A percentile compares a stretch with the other conserved stretches of the same genome.
Conservation (phyloP, 768 basidiomycete genomes). For the Auricularia sp. region DNA sequence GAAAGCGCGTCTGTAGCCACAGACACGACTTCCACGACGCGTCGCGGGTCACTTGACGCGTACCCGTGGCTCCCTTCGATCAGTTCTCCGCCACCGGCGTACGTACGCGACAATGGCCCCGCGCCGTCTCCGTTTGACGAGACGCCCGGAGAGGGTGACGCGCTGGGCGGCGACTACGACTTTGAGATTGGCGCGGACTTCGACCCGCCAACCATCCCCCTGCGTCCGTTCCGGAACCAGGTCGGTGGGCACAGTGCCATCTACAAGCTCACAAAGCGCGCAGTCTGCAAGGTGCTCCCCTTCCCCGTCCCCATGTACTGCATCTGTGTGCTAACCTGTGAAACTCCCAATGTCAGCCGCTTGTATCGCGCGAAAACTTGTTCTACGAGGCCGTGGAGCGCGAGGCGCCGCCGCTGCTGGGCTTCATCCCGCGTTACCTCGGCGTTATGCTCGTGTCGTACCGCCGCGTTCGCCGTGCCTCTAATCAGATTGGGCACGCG, state of each 20-base stretch:
- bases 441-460: constrained; percentile 99
- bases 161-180: constrained; percentile 17
- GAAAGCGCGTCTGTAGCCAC: constrained; percentile 8
- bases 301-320: not conserved
- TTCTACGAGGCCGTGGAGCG: constrained; percentile 97
- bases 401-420: constrained; percentile 83
- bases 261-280: constrained; percentile 94
- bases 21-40: constrained; percentile 1
- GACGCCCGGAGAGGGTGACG: not conserved
- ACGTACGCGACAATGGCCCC: not conserved
- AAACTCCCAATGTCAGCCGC: constrained; percentile 47
- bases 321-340: constrained; percentile 13
- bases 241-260: constrained; percentile 96
- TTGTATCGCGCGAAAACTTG: constrained; percentile 92
- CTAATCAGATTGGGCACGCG: constrained; percentile 5
- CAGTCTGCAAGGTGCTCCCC: constrained; percentile 83
- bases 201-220: constrained; percentile 70
- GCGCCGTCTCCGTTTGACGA: not conserved
- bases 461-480: constrained; percentile 47
- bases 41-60: not conserved
- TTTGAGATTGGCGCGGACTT: constrained; percentile 34
- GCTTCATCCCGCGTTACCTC: constrained; percentile 94
- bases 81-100: constrained; percentile 1
- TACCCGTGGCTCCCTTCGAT: not conserved
- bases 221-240: constrained; percentile 93